Evolutionary conservation across 345 rosid genomes (phyloP), one percentile per base, ranked within the genome.

Genomic region (thale cress (Arabidopsis thaliana)): DNA sequence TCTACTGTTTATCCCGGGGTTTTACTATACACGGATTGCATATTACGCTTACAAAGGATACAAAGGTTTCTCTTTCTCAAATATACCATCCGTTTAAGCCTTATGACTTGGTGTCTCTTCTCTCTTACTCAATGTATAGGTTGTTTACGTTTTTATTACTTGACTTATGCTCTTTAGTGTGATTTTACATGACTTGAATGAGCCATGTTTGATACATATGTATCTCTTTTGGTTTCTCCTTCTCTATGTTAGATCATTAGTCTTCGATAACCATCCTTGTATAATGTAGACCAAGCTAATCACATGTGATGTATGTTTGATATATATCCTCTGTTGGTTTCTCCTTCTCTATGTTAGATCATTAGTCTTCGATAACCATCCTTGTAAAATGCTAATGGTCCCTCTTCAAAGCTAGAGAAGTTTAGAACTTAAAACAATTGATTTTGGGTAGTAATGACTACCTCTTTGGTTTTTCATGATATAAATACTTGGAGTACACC

Each of bases 41-140:
- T 94, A 94, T 74, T 94, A 89, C 78, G 98, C 98, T 0, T 94
- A 91, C 76, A 94, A 94, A 80, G 98, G 98, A 48, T 94, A 91
- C 80, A 94, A 83, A 80, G 98, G 98, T 57, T 94, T 94, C 88
- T 94, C 98, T 59, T 94, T 94, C 80, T 74, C 91, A 82, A 94
- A 85, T 79, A 94, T 91, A 65, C 98, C 98, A 7, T 84, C 98
- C 13, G 96, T 88, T 11, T 93, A 79, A 62, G 25, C 46, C 8
- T 44, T 25, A 2, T 9, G 65, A 64, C 71, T 38, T 72, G 33
- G 30, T 0, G 46, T 41, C 55, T 59, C 61, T 40, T 38, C 9
- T 70, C 59, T 50, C 69, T 24, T 24, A 41, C 73, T 58, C 77
- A 36, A 65, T 78, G 81, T 78, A 78, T 66, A 78, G 62, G 16